Evolutionary conservation across 73 alveolate genomes (phyloP).

Genomic region (Loxodes magnus): DNA sequence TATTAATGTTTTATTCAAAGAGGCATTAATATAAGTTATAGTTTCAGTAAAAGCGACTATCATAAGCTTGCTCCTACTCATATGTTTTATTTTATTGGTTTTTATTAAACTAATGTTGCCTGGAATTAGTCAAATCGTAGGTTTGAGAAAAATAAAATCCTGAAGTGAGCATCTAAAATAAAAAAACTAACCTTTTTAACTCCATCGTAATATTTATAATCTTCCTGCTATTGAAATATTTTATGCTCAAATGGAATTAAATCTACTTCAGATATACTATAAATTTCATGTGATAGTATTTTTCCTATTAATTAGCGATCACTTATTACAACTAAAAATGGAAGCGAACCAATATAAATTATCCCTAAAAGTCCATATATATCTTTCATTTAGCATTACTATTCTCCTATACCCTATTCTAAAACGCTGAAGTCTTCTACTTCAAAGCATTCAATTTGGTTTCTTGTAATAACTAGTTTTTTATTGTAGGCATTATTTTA

Average conservation of each 20-base stretch:
- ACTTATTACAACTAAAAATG: neutral
- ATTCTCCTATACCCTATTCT: too few species aligned
- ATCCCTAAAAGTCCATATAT: slow-evolving; percentile 3
- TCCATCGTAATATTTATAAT: neutral
- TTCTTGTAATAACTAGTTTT: too few species aligned
- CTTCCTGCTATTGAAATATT: neutral
- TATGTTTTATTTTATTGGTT: slow-evolving; percentile 9
- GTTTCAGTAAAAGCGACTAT: slow-evolving; percentile 36
- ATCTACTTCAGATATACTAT: slow-evolving; percentile 1
- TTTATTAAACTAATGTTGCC: neutral
- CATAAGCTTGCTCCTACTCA: neutral
- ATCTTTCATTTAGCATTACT: too few species aligned
- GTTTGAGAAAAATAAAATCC: slow-evolving; percentile 83
- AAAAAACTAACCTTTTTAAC: neutral
- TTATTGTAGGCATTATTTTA: too few species aligned
- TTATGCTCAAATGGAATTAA: neutral
- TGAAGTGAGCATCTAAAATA: slow-evolving; percentile 24
- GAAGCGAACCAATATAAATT: neutral
- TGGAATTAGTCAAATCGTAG: slow-evolving; percentile 59
- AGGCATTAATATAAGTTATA: slow-evolving; percentile 16
- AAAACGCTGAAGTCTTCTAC: too few species aligned
- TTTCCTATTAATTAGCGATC: neutral
- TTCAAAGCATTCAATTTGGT: too few species aligned
- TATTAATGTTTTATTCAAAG: slow-evolving; percentile 15
- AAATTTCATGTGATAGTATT: neutral